Evolutionary conservation across 176 grass and related monocot genomes (phyloP), one percentile per base, ranked within the genome.

Genomic region (Cymbopogon citratus): DNA sequence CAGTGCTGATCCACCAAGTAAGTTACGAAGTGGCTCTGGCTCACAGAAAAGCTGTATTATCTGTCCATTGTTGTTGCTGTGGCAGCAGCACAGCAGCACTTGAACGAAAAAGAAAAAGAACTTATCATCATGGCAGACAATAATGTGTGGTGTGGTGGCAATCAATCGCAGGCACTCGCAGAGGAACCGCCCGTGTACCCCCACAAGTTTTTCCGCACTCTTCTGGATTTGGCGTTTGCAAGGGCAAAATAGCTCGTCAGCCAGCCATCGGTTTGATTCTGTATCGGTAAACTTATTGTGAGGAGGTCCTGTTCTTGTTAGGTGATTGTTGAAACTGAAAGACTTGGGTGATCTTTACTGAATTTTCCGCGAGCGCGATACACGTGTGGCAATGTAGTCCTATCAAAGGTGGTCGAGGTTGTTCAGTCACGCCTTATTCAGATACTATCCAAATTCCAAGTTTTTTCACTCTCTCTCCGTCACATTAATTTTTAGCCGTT

Each of bases 1-100:
- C 92, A 0, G 92, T 94, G 24, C 82, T 98, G 73, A 91, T 98
- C 82, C 95, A 98, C 86, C 92, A 98, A 57, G 95, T 91, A 87
- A 89, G 54, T 2, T 57, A 51, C n/a, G n/a, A 51, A 57, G 21
- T 56, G 7, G 52, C 1, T 9, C 23, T 26, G 59, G 23, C 23
- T 36, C 21, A 72, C 23, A 31, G 1, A 72, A 63, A 7, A 27
- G 23, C 13, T 28, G 49, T 15, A 24, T 10, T 56, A 56, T 56
- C 52, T 56, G 29, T 33, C 0, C 13, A 13, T 19, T 14, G 38
- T 38, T 68, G 8, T n/a, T 76, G 12, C 49, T 76, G 52, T 56
- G 49, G 49, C 18, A 21, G 49, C 49, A 54, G 48, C 48, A 49
- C 0, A 15, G 13, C 14, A 15, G 45, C 45, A 48, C 15, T 52